phyloP scores from a whole-genome alignment of 1,139 yeast genomes.

The Yamadazyma friedrichii region DNA sequence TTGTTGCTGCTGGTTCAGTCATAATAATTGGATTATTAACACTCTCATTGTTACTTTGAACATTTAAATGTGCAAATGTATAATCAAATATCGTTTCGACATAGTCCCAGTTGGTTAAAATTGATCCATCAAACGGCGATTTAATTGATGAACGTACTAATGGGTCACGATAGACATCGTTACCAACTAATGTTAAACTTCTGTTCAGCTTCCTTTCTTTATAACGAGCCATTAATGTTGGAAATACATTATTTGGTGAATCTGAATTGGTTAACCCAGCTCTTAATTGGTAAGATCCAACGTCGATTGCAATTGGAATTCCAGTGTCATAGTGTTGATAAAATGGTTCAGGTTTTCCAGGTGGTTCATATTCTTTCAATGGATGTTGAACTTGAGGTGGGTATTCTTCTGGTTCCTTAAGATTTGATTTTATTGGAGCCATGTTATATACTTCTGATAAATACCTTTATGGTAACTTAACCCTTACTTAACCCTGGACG shows the following conservation, averaged over 20 bases:
- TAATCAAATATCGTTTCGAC: slow-evolving; percentile 83
- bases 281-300: slow-evolving; percentile 71
- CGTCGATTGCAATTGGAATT: slow-evolving; percentile 77
- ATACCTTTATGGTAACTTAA: too few species aligned
- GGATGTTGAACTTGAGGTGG: slow-evolving; percentile 54
- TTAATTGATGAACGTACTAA: slow-evolving; percentile 66
- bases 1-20: slow-evolving; percentile 74
- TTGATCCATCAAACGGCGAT: slow-evolving; percentile 83
- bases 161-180: slow-evolving; percentile 74
- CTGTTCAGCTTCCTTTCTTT: slow-evolving; percentile 72
- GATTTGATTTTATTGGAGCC: slow-evolving; percentile 19
- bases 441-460: too few species aligned
- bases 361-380: slow-evolving; percentile 45
- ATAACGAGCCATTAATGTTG: slow-evolving; percentile 68
- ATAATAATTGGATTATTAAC: slow-evolving; percentile 81
- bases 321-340: slow-evolving; percentile 49
- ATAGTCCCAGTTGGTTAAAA: slow-evolving; percentile 90
- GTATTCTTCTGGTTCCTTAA: slow-evolving; percentile 24
- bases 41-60: slow-evolving; percentile 47
- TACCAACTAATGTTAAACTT: slow-evolving; percentile 74
- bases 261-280: slow-evolving; percentile 62
- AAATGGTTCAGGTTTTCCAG: slow-evolving; percentile 48
- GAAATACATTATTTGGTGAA: slow-evolving; percentile 65
- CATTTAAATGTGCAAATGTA: slow-evolving; percentile 76
- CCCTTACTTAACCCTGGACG: too few species aligned